A percentile compares a stretch with the other conserved stretches of the same genome.
Evolutionary conservation across 2,329 filamentous ascomycete genomes (phyloP).

Genomic region (Torrubiella hemipterigena): DNA sequence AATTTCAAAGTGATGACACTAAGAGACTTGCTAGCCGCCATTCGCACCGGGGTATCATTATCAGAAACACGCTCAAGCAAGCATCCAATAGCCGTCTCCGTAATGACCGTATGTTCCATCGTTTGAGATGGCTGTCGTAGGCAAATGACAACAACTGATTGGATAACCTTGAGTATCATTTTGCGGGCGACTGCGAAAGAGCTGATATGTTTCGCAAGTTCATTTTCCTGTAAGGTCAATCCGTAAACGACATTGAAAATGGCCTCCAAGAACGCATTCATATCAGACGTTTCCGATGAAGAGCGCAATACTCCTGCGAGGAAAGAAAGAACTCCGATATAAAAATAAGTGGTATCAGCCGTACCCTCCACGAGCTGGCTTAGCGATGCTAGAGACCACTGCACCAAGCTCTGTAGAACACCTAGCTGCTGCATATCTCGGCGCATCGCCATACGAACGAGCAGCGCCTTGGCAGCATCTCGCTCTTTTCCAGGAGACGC

Average conservation of each 20-base stretch:
- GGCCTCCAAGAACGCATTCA: conserved; percentile 50
- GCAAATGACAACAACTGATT: conserved; percentile 58
- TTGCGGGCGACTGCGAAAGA: conserved; percentile 74
- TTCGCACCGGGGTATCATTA: conserved; percentile 79
- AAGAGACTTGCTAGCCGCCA: conserved; percentile 85
- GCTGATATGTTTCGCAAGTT: conserved; percentile 40
- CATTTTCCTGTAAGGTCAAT: conserved; percentile 39
- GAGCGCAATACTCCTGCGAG: conserved; percentile 59
- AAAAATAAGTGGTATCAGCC: conserved; percentile 53
- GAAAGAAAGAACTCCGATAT: conserved; percentile 69
- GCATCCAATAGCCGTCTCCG: conserved; percentile 75
- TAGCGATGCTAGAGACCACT: conserved; percentile 58
- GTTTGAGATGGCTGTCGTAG: conserved; percentile 38
- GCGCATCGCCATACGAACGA: conserved; percentile 72
- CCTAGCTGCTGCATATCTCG: conserved; percentile 77
- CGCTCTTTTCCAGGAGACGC: conserved; percentile 72
- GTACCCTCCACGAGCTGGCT: conserved; percentile 24
- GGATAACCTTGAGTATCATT: conserved; percentile 71
- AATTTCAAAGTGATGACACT: conserved; percentile 77
- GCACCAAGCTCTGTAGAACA: conserved; percentile 53
- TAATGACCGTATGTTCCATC: conserved; percentile 35
- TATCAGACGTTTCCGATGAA: conserved; percentile 62
- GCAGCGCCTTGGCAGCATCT: conserved; percentile 71
- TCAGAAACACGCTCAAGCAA: conserved; percentile 70
- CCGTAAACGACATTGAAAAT: conserved; percentile 56